Evolutionary conservation across 768 basidiomycete genomes (phyloP).

Genomic region (Arthromyces matolae): DNA sequence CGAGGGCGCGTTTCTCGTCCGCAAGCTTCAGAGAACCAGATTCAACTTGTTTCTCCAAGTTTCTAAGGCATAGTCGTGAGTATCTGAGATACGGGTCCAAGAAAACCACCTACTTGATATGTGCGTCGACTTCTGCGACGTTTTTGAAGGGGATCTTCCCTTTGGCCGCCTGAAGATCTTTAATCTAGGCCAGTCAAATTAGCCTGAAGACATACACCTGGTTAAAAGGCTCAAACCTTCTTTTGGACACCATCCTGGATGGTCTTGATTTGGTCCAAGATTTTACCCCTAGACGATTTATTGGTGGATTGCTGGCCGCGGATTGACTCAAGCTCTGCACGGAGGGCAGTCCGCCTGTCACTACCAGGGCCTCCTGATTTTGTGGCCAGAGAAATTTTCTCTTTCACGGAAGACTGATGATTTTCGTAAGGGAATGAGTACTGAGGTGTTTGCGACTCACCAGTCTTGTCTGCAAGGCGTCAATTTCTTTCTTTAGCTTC

Average conservation of each 20-base stretch:
- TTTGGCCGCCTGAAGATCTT: slow-evolving; percentile 81
- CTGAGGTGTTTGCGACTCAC: slow-evolving; percentile 50
- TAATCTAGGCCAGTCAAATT: slow-evolving; percentile 47
- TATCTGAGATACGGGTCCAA: slow-evolving; percentile 5
- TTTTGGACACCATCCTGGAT: slow-evolving; percentile 76
- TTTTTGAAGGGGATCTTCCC: slow-evolving; percentile 77
- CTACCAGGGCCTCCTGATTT: slow-evolving; percentile 56
- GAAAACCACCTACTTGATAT: slow-evolving; percentile 67
- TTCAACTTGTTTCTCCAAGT: slow-evolving; percentile 87
- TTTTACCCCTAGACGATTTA: slow-evolving; percentile 68
- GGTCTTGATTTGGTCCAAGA: slow-evolving; percentile 73
- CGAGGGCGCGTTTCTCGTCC: slow-evolving; percentile 93
- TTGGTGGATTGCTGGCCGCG: slow-evolving; percentile 73
- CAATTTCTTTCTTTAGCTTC: slow-evolving; percentile 78
- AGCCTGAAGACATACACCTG: slow-evolving; percentile 2
- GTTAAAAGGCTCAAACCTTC: slow-evolving; percentile 52
- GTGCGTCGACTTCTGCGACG: slow-evolving; percentile 81
- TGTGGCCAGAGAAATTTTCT: slow-evolving; percentile 66
- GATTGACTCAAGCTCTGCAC: slow-evolving; percentile 76
- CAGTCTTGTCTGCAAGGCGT: slow-evolving; percentile 71
- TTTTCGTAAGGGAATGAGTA: slow-evolving; percentile 9
- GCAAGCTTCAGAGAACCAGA: slow-evolving; percentile 88
- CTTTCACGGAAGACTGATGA: slow-evolving; percentile 60
- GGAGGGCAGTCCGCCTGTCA: slow-evolving; percentile 69
- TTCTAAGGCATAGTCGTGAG: slow-evolving; percentile 37